A percentile compares a stretch with the other conserved stretches of the same genome.
Conservation (phyloP, 225 moss, liverwort and hornwort species). For the Thuidium tamariscinum region DNA sequence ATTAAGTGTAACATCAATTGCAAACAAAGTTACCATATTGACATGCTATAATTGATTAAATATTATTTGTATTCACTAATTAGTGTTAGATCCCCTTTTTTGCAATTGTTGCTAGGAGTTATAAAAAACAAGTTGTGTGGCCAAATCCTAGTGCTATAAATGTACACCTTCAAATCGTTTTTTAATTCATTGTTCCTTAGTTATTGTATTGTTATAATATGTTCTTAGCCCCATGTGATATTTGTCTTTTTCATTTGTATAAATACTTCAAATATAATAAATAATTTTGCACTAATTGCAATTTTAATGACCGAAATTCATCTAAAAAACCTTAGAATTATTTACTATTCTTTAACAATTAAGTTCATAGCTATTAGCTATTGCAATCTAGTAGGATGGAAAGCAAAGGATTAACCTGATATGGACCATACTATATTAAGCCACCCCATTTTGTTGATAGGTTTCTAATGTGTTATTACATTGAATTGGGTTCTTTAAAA, state of each 20-base stretch:
- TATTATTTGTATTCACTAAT: not conserved
- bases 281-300: too few relatives aligned
- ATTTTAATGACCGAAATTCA: not conserved
- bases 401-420: not conserved
- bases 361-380: not conserved
- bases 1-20: not conserved
- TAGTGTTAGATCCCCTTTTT: too few relatives aligned
- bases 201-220: too few relatives aligned
- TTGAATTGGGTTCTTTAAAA: not conserved
- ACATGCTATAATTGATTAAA: not conserved
- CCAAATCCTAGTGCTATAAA: not conserved
- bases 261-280: not conserved
- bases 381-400: rapidly evolving
- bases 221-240: rapidly evolving
- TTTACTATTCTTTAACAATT: too few relatives aligned
- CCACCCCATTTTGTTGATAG: not conserved
- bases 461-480: not conserved
- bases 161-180: not conserved
- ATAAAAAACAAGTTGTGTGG: too few relatives aligned
- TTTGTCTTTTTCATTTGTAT: not conserved
- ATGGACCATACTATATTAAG: not conserved
- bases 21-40: too few relatives aligned
- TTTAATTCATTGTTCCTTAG: too few relatives aligned
- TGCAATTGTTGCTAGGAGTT: not conserved
- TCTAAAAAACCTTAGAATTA: not conserved